Evolutionary conservation across 2,329 filamentous ascomycete species (phyloP).

Genomic region (Phyllosticta citriasiana): DNA sequence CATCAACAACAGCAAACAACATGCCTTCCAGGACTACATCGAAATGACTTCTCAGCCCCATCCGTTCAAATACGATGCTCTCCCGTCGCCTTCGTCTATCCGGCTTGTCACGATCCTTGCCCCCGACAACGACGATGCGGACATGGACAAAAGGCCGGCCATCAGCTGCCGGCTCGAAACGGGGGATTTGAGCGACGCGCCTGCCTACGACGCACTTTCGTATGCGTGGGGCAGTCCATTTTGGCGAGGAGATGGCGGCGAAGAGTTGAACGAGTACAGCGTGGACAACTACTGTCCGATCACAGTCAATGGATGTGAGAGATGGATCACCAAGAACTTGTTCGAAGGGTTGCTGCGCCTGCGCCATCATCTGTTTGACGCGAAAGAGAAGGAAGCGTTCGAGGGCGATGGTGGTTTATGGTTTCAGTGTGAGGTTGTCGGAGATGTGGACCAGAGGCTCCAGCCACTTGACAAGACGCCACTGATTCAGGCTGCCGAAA

Average conservation of each 20-base stretch:
- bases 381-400: too few relatives aligned
- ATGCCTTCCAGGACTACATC: too few relatives aligned
- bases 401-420: background rate
- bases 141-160: background rate
- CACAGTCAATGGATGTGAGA: background rate
- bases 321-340: slow-evolving; percentile 1
- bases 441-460: background rate
- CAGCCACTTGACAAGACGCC: background rate
- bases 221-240: background rate
- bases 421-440: too few relatives aligned
- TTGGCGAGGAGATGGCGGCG: background rate
- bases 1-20: too few relatives aligned
- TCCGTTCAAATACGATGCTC: too few relatives aligned
- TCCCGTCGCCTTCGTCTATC: too few relatives aligned
- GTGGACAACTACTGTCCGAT: background rate
- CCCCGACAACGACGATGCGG: too few relatives aligned
- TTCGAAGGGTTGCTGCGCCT: slow-evolving; percentile 4
- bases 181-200: background rate
- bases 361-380: background rate
- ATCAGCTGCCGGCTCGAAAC: background rate
- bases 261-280: background rate
- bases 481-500: background rate
- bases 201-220: background rate
- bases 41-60: too few relatives aligned
- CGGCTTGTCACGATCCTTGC: too few relatives aligned